Base-by-base conservation (phyloP, 352 stramenopile species). In the Phytophthora capsici region DNA sequence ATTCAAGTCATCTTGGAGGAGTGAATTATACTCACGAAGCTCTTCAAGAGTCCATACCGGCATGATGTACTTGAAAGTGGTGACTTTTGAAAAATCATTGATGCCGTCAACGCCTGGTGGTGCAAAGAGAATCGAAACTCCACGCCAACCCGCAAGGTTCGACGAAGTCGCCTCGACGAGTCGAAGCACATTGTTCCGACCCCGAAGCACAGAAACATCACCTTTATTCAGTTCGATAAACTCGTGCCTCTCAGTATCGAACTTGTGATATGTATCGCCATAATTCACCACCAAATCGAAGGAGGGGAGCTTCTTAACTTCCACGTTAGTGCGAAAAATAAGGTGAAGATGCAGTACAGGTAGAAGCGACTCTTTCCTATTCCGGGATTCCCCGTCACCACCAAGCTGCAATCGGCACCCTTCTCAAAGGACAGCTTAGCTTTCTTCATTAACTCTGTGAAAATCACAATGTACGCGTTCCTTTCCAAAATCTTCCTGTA, bases 331-430 rank as follows among this genome's bases (percentile, higher is more conserved):
- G 16, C 23, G 0, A 10, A 28, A 62, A 47, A 38, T 48, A 53
- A 62, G 23, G 2, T 26, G 23, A 73, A 69, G 7, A 66, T 50
- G 55, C 59, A 75, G 30, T 67, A 75, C 17, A 66, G 40, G 37
- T 71, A 71, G 45, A 71, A 71, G 6, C 53, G 50, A 60, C 61
- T 75, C 28, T 64, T 75, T 2, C 60, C 59, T 6, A 28, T 67
- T 5, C 66, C 66, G 30, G 60, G 66, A 57, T 73, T 62, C 13
- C 66, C 66, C 25, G 58, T 69, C 37, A 73, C 52, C 20, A 58
- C 12, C 40, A 66, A 1, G 19, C 62, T 57, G 19, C 25, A 7
- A 25, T 23, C n/a, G n/a, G n/a, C n/a, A n/a, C n/a, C 17, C 8
- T 46, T 25, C 14, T 28, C 34, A 13, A 19, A n/a, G n/a, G 25